Base-by-base conservation (phyloP, 352 stramenopile genomes). In the Thraustotheca clavata region DNA sequence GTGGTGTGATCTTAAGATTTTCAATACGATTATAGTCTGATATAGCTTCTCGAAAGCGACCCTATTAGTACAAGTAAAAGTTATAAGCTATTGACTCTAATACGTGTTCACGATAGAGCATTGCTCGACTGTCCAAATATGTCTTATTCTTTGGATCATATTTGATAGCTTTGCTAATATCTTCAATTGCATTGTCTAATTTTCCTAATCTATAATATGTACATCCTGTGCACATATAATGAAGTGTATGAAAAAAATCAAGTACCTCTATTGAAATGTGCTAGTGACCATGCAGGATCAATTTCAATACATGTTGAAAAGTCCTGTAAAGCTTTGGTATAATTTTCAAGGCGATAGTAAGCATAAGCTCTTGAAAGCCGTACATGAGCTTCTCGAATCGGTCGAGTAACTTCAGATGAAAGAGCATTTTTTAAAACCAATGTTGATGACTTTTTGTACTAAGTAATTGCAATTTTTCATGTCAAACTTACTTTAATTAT, bases 11-110 rank as follows among this genome's bases (percentile, higher is more conserved):
- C 14, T 50, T 47, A 18, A 61, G 14, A n/a, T n/a, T 27, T 24
- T 65, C 57, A 31, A 65, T 54, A 4, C 57, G 57, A 34, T 65
- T 68, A 71, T 89, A 89, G 60, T 88, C 80, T 29, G 77, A 74
- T 41, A 89, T 89, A 8, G 80, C 78, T 57, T 89, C 78, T 29
- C 79, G 71, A 54, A 89, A 89, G 4, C 69, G 70, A 2, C 80
- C 78, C 60, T 86, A 71, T 63, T 84, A 74, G 14, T 35, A 59
- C 14, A 47, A 12, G 29, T 14, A 59, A 16, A 49, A n/a, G 0
- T 59, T 22, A 34, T 40, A 59, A 14, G n/a, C n/a, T n/a, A n/a
- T n/a, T n/a, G 11, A 47, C 12, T 59, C 50, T 26, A n/a, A 29
- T 60, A 65, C 57, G 14, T 29, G 24, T 54, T 49, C 57, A n/a